Evolutionary conservation across 2,329 filamentous ascomycete species (phyloP).

Genomic region (Rhynchosporium graminicola): DNA sequence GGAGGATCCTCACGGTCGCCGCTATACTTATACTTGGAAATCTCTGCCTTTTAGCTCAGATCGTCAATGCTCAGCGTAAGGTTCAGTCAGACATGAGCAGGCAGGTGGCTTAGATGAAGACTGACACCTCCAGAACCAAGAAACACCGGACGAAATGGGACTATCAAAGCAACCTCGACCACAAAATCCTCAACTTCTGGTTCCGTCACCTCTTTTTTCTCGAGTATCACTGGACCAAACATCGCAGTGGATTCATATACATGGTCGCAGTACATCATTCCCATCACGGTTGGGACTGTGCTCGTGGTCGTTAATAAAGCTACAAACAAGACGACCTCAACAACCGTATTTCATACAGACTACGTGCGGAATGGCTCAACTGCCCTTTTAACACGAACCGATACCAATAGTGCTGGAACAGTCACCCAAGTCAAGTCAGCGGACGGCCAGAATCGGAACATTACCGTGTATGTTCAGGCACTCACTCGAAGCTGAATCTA

Average conservation of each 20-base stretch:
- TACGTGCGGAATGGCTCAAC: slow-evolving; percentile 12
- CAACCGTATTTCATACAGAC: slow-evolving; percentile 19
- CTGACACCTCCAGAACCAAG: neutral
- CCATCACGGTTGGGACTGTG: slow-evolving; percentile 16
- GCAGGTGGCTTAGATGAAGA: no score
- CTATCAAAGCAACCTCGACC: neutral
- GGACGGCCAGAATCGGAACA: neutral
- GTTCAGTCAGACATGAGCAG: no score
- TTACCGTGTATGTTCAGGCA: neutral
- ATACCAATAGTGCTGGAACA: slow-evolving; percentile 16
- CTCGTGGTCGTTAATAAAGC: slow-evolving; percentile 15
- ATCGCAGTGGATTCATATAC: slow-evolving; percentile 5
- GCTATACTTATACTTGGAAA: slow-evolving; percentile 1
- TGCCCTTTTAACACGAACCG: slow-evolving; percentile 16
- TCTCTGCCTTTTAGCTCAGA: neutral
- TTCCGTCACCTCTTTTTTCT: neutral
- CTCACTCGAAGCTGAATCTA: neutral
- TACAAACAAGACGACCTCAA: slow-evolving; percentile 18
- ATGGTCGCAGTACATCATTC: slow-evolving; percentile 17
- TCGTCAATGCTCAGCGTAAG: neutral
- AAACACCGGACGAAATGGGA: neutral
- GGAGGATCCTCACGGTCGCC: neutral
- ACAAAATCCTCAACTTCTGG: neutral
- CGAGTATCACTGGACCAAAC: slow-evolving; percentile 6
- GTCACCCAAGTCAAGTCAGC: slow-evolving; percentile 17